phyloP scores from a whole-genome alignment of 345 rosid species.

The Bruguiera parviflora region DNA sequence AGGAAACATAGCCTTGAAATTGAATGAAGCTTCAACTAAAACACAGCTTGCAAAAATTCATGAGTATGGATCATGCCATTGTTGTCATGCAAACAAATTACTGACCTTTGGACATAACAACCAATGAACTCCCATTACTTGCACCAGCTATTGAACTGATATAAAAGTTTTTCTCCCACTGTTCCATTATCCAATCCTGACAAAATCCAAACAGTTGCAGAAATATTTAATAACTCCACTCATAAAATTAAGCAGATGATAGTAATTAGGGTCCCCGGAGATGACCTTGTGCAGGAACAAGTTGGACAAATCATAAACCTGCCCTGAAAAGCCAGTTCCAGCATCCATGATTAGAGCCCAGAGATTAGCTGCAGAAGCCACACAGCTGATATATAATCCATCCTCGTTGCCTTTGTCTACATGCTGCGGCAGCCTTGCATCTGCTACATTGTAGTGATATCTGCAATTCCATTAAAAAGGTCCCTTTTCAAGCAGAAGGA shows the following conservation, averaged over 20 bases:
- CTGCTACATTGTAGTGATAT: slow-evolving; percentile 36
- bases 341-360: slow-evolving; percentile 99
- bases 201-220: slow-evolving; percentile 17
- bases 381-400: slow-evolving; percentile 80
- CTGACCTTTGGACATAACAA: slow-evolving; percentile 94
- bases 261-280: slow-evolving; percentile 10
- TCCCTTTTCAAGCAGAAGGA: neutral
- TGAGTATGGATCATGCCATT: neutral
- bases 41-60: neutral
- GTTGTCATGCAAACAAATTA: slow-evolving; percentile 9
- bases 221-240: slow-evolving; percentile 14
- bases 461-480: slow-evolving; percentile 7
- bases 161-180: slow-evolving; percentile 92
- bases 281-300: slow-evolving; percentile 87
- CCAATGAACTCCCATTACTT: slow-evolving; percentile 82
- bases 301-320: slow-evolving; percentile 80
- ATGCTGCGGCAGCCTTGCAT: slow-evolving; percentile 32
- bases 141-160: slow-evolving; percentile 95
- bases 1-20: neutral
- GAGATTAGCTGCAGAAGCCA: slow-evolving; percentile 81
- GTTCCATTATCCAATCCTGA: slow-evolving; percentile 99
- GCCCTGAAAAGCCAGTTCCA: slow-evolving; percentile 84
- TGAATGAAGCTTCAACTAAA: neutral
- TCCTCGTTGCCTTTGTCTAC: slow-evolving; percentile 60
- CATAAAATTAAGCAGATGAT: slow-evolving; percentile 4